phyloP scores from a whole-genome alignment of 768 basidiomycete genomes.

The Coprinellus micaceus region DNA sequence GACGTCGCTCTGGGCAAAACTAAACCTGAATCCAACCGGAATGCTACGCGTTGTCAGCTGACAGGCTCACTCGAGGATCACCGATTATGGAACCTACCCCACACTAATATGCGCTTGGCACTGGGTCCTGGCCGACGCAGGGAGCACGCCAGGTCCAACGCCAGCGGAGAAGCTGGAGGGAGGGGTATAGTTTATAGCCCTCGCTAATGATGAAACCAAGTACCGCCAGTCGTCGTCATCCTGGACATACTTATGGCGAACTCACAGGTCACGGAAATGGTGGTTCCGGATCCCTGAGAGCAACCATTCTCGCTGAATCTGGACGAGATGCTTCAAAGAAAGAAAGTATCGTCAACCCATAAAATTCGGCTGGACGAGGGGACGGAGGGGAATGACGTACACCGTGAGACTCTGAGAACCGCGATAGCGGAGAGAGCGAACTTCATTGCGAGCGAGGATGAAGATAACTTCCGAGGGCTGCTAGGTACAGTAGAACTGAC shows the following conservation, averaged over 20 bases:
- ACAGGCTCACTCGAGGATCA: neutral
- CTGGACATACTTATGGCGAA: neutral
- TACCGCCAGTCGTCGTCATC: neutral
- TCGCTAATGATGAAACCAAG: neutral
- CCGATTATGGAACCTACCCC: neutral
- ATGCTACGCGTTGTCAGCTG: neutral
- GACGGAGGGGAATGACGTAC: neutral
- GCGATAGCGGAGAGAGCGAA: neutral
- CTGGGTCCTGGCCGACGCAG: neutral
- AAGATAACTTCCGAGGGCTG: too few relatives aligned
- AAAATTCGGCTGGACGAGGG: neutral
- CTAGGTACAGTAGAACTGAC: too few relatives aligned
- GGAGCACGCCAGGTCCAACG: too few relatives aligned
- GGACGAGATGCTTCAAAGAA: too few relatives aligned
- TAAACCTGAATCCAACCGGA: neutral
- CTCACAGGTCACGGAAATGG: neutral
- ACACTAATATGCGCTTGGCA: neutral
- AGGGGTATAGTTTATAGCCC: constrained; percentile 1
- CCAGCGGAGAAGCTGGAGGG: neutral
- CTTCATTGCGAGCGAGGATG: constrained; percentile 2
- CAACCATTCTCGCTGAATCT: neutral
- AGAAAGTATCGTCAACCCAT: too few relatives aligned
- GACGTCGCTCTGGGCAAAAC: neutral
- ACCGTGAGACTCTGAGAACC: neutral
- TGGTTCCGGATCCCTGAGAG: neutral